phyloP scores from a whole-genome alignment of 495 filamentous ascomycete genomes.

The Penicillium canariense region DNA sequence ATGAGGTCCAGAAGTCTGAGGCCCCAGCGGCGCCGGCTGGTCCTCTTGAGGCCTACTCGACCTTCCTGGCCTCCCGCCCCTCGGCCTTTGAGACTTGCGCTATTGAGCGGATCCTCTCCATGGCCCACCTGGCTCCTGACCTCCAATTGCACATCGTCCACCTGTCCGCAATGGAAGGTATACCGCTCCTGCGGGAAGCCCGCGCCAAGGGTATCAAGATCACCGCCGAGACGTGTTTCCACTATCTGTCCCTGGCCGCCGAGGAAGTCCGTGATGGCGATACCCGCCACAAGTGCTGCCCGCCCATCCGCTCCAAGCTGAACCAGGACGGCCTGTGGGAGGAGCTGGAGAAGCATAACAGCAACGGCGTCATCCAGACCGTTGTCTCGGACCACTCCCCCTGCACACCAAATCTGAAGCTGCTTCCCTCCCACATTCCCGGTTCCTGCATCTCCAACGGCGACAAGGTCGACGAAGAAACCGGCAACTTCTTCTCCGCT shows the following conservation, averaged over 20 bases:
- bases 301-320: conserved; percentile 77
- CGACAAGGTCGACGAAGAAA: conserved; percentile 27
- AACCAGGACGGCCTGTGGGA: conserved; percentile 92
- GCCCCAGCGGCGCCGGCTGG: conserved; percentile 74
- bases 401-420: conserved; percentile 91
- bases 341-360: conserved; percentile 61
- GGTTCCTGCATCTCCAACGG: conserved; percentile 32
- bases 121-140: conserved; percentile 76
- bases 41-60: conserved; percentile 75
- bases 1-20: conserved; percentile 67
- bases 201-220: conserved; percentile 79
- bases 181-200: conserved; percentile 80
- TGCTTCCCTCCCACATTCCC: conserved; percentile 67
- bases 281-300: conserved; percentile 96
- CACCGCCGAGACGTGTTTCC: conserved; percentile 97
- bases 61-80: conserved; percentile 89
- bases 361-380: conserved; percentile 81
- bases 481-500: conserved; percentile 85
- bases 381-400: conserved; percentile 97
- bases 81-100: conserved; percentile 90
- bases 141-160: conserved; percentile 94
- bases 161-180: conserved; percentile 87
- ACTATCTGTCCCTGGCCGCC: conserved; percentile 89
- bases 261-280: conserved; percentile 87
- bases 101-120: conserved; percentile 77